These are phyloP conservation scores for Macrophomina tecta DNA, from an alignment of 2,329 filamentous ascomycete genomes.

Conservation along the genomic window DNA sequence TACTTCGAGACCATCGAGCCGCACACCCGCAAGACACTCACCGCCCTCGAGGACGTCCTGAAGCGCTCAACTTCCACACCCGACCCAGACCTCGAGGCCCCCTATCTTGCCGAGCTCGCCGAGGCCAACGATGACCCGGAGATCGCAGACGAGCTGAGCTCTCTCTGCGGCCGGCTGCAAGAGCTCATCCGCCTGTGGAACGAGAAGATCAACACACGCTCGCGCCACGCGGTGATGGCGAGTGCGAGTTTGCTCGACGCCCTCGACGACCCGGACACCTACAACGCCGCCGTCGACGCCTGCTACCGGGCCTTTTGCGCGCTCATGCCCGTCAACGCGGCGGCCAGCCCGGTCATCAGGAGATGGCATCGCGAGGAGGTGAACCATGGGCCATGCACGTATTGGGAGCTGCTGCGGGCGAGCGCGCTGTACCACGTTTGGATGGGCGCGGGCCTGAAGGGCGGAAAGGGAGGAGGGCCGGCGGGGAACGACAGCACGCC, in stretches of 20 bases:
- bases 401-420: conserved; percentile 55
- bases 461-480: too few species aligned
- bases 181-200: neutral
- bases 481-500: neutral
- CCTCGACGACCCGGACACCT: conserved; percentile 24
- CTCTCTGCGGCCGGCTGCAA: neutral
- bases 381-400: conserved; percentile 26
- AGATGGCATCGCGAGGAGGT: conserved; percentile 19
- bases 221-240: neutral
- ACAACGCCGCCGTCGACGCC: conserved; percentile 31
- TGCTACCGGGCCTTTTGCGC: conserved; percentile 35
- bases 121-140: conserved; percentile 29
- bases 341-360: conserved; percentile 29
- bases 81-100: conserved; percentile 33
- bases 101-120: conserved; percentile 3
- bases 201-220: neutral
- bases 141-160: conserved; percentile 17
- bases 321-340: conserved; percentile 32
- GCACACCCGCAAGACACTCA: conserved; percentile 42
- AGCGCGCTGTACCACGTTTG: conserved; percentile 47
- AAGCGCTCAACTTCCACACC: conserved; percentile 34
- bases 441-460: neutral
- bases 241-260: conserved; percentile 1
- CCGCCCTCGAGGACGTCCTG: conserved; percentile 36
- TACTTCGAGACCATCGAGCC: conserved; percentile 60